Evolutionary conservation across 306 rosid species (phyloP).

Genomic region (Adenanthera pavonina): DNA sequence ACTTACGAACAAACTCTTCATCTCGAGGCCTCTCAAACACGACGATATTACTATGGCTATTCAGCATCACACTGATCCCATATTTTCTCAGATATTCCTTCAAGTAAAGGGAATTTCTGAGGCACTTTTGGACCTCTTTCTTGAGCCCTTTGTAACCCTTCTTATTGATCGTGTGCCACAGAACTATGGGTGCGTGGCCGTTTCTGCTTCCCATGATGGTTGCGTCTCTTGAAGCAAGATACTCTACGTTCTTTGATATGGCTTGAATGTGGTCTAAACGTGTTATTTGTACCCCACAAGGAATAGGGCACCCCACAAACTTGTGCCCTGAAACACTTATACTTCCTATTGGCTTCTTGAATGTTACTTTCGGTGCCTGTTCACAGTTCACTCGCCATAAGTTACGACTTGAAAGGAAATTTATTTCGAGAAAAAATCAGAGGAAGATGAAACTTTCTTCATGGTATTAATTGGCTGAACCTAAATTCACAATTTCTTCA

Average conservation of each 20-base stretch:
- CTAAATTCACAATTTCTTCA: too few species aligned
- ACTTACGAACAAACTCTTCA: slow-evolving; percentile 58
- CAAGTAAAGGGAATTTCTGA: slow-evolving; percentile 66
- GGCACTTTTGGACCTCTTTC: slow-evolving; percentile 54
- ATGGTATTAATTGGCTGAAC: too few species aligned
- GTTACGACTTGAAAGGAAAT: background rate
- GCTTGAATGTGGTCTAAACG: slow-evolving; percentile 58
- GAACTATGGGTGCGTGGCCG: slow-evolving; percentile 70
- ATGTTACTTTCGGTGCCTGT: slow-evolving; percentile 34
- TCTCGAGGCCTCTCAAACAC: slow-evolving; percentile 69
- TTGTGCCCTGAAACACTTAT: slow-evolving; percentile 30
- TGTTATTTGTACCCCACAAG: slow-evolving; percentile 38
- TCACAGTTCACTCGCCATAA: too few species aligned
- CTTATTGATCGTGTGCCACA: slow-evolving; percentile 59
- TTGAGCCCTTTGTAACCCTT: slow-evolving; percentile 24
- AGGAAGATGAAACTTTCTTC: too few species aligned
- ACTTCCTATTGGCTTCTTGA: slow-evolving; percentile 39
- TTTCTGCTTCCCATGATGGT: slow-evolving; percentile 75
- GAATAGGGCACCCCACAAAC: slow-evolving; percentile 38
- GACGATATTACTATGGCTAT: slow-evolving; percentile 64
- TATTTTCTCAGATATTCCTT: slow-evolving; percentile 49
- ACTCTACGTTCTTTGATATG: slow-evolving; percentile 61
- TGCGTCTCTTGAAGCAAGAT: slow-evolving; percentile 71
- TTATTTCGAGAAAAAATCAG: too few species aligned
- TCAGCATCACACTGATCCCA: slow-evolving; percentile 65